Evolutionary conservation across 2,329 filamentous ascomycete species (phyloP), one percentile per base, ranked within the genome.

Genomic region (Fusarium sp.): DNA sequence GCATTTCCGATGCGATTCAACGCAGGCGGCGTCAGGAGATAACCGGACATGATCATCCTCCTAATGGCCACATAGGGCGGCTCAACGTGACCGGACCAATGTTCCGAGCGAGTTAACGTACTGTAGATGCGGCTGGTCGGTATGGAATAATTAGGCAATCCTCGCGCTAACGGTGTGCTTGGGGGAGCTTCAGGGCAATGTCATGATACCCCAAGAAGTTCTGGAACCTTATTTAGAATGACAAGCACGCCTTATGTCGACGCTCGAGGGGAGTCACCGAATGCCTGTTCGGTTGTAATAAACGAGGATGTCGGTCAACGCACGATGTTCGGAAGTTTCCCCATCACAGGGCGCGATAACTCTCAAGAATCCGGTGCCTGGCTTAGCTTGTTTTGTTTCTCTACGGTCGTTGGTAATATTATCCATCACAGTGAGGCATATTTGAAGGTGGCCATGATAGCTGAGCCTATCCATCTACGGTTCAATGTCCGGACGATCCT

Each of bases 171-270:
- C 8, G 40, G 40, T 28, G 34, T 32, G 34, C 30, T 61, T 61
- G 24, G 40, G 28, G 46, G 30, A 61, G 34, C 21, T 32, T 24
- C 23, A 32, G 44, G 26, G 44, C 24, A 55, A 50, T 23, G 32
- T 11, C 15, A 5, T 28, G 34, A 21, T 43, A 32, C 49, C 48
- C 58, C 36, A 62, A 62, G 46, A 38, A 14, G 15, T 68, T 70
- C 67, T 55, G 47, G 67, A 65, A 62, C 52, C 20, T 53, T 60
- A 40, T 45, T 32, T 20, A 23, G 49, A 63, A 67, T 32, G 17
- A 48, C 17, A 20, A n/a, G 28, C 14, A 43, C 42, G 49, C 64
- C 53, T 58, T 45, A 23, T 49, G 24, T 44, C 21, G 23, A 61
- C 58, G 55, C 17, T 32, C 15, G n/a, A 19, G 56, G 38, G 21